These are phyloP conservation scores for Ettlia oleoabundans DNA, from an alignment of 139 green algal species.

Conservation along the genomic window DNA sequence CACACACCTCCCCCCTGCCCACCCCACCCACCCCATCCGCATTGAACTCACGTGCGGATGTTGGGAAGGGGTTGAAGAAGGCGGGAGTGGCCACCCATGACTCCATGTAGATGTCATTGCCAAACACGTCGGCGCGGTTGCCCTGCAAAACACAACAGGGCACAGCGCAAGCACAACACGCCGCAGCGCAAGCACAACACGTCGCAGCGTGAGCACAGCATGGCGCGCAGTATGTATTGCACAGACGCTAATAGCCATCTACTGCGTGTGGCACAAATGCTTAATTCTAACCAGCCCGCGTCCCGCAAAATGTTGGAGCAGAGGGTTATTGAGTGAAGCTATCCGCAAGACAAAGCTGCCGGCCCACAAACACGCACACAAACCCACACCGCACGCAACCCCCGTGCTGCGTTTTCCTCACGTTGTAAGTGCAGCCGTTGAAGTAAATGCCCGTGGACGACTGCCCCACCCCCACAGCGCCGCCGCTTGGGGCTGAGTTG, in stretches of 20 bases:
- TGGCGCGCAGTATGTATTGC: neutral
- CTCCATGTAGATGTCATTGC: constrained; percentile 52
- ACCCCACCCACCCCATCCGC: neutral
- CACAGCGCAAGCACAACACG: neutral
- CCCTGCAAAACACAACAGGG: neutral
- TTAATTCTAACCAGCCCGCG: too few relatives aligned
- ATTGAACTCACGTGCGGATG: constrained; percentile 22
- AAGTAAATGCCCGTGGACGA: constrained; percentile 42
- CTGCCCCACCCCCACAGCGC: constrained; percentile 41
- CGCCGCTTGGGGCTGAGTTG: constrained; percentile 36
- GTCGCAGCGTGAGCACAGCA: neutral
- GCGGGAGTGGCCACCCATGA: constrained; percentile 44
- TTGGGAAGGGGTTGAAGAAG: constrained; percentile 46
- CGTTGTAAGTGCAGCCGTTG: constrained; percentile 44
- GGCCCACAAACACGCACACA: neutral
- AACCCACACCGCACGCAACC: neutral
- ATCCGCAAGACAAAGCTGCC: neutral
- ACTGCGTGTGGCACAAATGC: too few relatives aligned
- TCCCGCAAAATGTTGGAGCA: too few relatives aligned
- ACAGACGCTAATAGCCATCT: too few relatives aligned
- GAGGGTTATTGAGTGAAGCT: too few relatives aligned
- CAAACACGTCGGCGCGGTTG: constrained; percentile 48
- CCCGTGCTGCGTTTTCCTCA: neutral
- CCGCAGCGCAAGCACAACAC: neutral
- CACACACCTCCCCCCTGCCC: neutral